Evolutionary conservation across 306 rosid species (phyloP), one percentile per base, ranked within the genome.

Genomic region (Pyrus pyrifolia): DNA sequence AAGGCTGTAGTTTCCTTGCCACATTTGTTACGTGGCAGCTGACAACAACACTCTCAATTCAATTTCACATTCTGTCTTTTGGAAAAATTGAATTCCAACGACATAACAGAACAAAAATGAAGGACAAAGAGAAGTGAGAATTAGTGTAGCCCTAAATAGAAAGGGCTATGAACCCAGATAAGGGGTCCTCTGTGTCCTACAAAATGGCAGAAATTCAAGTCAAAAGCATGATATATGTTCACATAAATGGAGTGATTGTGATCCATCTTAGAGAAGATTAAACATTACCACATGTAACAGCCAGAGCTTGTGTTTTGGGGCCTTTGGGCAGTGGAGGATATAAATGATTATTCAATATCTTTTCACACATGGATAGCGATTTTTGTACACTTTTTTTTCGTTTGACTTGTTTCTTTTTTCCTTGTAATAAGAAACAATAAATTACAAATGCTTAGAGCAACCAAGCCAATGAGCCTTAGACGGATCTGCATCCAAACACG

Each of bases 161-260:
- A 63, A 67, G 69, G 30, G 33, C 18, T 52, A 55, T 30, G 70
- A 73, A 51, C 17, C 51, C 61, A 42, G 11, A 23, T 51, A 29
- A 19, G 83, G 31, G 83, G 74, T 67, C 83, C 57, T 29, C 10
- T 66, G 40, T 79, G 74, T 73, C 70, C 45, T 14, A 67, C 23
- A 25, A 11, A 33, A 72, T 13, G 51, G 69, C 19, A 38, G 11
- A 73, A 65, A 29, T 52, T 67, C 64, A 67, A 53, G 78, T 73
- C 10, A 79, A 79, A 52, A 73, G 15, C 74, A 73, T 67, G 55
- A 31, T 40, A 73, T 40, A 40, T 72, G 82, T 79, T 62, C 72
- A 42, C 53, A 46, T 46, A 38, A 31, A 62, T 68, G 66, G 44
- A 30, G 65, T 62, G 27, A 74, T 5, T 59, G 45, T 8, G 55